Percentiles rank a stretch among this genome's conserved stretches.
Evolutionary conservation across 2,329 filamentous ascomycete genomes (phyloP).

Genomic region (Claviceps sp.): DNA sequence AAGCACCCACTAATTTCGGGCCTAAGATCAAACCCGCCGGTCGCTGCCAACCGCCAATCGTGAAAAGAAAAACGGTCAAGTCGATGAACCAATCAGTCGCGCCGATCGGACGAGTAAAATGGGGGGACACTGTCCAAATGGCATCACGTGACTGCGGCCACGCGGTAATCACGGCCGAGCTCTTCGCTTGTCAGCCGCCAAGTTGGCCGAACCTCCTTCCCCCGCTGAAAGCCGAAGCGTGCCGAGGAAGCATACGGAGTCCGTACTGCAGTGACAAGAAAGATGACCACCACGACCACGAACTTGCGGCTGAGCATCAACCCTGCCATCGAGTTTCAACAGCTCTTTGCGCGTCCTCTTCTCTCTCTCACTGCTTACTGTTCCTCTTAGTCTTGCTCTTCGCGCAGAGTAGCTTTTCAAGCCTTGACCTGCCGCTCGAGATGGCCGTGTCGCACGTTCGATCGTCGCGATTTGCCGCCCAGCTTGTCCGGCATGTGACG

Average conservation of each 20-base stretch:
- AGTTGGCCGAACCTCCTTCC: background rate
- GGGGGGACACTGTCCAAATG: too few species aligned
- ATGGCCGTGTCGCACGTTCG: constrained; percentile 22
- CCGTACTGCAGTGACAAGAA: too few species aligned
- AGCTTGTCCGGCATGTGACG: constrained; percentile 26
- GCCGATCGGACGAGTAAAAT: background rate
- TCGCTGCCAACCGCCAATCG: constrained; percentile 19
- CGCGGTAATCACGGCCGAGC: background rate
- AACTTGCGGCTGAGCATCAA: constrained; percentile 1
- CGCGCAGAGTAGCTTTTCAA: background rate
- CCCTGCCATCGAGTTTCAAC: background rate
- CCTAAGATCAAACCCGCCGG: background rate
- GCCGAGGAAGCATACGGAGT: constrained; percentile 14
- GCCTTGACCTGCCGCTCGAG: constrained; percentile 1
- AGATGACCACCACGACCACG: background rate
- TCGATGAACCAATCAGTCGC: constrained; percentile 7
- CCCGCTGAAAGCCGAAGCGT: constrained; percentile 25
- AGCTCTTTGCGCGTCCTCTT: background rate
- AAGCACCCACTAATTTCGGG: background rate
- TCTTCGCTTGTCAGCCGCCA: background rate
- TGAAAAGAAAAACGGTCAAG: background rate
- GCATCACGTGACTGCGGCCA: background rate
- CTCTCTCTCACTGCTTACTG: background rate
- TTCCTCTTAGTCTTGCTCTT: background rate
- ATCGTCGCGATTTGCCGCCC: constrained; percentile 20